phyloP scores from a whole-genome alignment of 371 early-diverging fungal genomes.

The Haplosporangium sp. region DNA sequence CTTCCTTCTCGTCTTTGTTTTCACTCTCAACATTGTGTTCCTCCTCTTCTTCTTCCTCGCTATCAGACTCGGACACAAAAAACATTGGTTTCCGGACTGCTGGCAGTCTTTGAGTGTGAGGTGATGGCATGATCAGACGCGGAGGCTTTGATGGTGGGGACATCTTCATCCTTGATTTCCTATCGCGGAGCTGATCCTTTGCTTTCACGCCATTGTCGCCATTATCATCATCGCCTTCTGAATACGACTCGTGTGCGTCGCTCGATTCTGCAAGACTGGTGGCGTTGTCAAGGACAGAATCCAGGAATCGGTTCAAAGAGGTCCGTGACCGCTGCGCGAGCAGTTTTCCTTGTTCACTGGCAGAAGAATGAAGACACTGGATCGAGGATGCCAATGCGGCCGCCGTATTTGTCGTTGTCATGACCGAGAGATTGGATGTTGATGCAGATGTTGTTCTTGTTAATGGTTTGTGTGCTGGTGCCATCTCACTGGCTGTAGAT shows the following conservation, averaged over 20 bases:
- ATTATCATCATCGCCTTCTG: slow-evolving; percentile 7
- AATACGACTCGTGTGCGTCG: slow-evolving; percentile 15
- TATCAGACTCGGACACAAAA: too few relatives aligned
- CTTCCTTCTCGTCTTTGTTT: neutral
- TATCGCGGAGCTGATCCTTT: neutral
- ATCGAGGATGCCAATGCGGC: neutral
- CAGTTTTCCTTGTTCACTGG: slow-evolving; percentile 11
- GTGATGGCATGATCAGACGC: neutral
- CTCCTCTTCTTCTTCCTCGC: slow-evolving; percentile 20
- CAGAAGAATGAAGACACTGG: neutral
- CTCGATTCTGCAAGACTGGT: slow-evolving; percentile 23
- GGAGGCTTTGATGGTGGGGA: slow-evolving; percentile 1
- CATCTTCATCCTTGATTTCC: neutral
- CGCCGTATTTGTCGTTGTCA: neutral
- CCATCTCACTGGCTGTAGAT: neutral
- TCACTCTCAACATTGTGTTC: slow-evolving; percentile 7
- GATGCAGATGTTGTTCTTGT: neutral
- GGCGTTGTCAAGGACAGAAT: slow-evolving; percentile 20
- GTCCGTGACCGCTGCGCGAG: slow-evolving; percentile 18
- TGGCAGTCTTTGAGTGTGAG: neutral
- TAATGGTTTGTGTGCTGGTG: neutral
- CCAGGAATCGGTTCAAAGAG: slow-evolving; percentile 13
- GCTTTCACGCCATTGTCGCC: neutral
- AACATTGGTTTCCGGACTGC: slow-evolving; percentile 11
- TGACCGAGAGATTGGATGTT: neutral